A percentile compares a stretch with the other conserved stretches of the same genome.
Conservation (phyloP, 495 filamentous ascomycete genomes). For the Podospora didyma region DNA sequence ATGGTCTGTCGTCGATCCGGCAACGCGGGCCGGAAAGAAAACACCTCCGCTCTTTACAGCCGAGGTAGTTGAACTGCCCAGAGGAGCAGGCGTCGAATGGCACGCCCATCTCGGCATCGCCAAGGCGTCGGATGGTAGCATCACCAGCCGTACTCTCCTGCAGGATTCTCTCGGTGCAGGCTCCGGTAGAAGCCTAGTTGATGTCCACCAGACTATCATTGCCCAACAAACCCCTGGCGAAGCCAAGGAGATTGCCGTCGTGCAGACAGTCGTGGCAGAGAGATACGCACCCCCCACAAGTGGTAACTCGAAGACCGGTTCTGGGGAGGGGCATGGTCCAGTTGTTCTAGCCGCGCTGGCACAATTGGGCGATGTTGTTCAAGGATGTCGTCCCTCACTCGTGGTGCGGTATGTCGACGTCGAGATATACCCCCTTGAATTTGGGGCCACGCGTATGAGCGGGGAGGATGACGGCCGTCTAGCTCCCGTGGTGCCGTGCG, state of each 20-base stretch:
- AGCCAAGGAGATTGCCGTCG: conserved; percentile 5
- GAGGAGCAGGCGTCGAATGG: conserved; percentile 30
- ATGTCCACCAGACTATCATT: conserved; percentile 13
- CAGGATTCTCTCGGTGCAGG: not conserved
- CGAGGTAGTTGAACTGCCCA: conserved; percentile 44
- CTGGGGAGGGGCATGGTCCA: not conserved
- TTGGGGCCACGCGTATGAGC: not conserved
- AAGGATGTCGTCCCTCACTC: not conserved
- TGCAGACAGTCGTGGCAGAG: conserved; percentile 23
- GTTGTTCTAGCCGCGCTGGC: not conserved
- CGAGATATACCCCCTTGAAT: not conserved
- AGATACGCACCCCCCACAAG: too few relatives aligned
- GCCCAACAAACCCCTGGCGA: not conserved
- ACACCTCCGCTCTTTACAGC: conserved; percentile 66
- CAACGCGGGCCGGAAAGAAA: not conserved
- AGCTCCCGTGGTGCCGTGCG: conserved; percentile 19
- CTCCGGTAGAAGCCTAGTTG: not conserved
- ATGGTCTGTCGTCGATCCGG: conserved; percentile 29
- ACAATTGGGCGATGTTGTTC: not conserved
- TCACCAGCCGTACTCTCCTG: not conserved
- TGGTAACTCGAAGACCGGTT: not conserved
- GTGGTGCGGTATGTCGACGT: conserved; percentile 17
- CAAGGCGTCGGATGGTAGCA: not conserved
- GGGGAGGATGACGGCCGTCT: not conserved
- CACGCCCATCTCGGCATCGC: conserved; percentile 28